phyloP scores from a whole-genome alignment of 352 stramenopile species.

The Peronospora destructor region DNA sequence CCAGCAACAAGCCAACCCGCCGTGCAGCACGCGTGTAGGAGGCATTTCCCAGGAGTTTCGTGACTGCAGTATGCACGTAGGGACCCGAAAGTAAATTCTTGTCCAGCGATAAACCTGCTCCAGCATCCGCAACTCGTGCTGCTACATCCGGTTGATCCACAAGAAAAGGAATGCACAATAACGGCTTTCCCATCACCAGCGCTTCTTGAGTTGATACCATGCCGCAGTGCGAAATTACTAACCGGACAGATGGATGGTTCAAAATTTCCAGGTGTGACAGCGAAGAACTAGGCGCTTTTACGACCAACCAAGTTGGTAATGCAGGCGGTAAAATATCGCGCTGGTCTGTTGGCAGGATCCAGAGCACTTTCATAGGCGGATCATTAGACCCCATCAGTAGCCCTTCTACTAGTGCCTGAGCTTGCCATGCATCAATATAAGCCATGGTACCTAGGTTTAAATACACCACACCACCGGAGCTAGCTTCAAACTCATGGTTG shows the following conservation, averaged over 20 bases:
- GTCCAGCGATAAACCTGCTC: slow-evolving; percentile 59
- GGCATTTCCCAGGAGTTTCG: slow-evolving; percentile 41
- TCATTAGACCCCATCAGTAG: slow-evolving; percentile 39
- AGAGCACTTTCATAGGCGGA: slow-evolving; percentile 54
- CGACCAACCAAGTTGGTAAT: slow-evolving; percentile 48
- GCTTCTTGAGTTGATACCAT: slow-evolving; percentile 81
- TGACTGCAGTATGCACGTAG: slow-evolving; percentile 46
- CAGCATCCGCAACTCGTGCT: slow-evolving; percentile 65
- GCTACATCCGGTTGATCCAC: slow-evolving; percentile 83
- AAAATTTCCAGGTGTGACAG: slow-evolving; percentile 65
- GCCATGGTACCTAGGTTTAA: slow-evolving; percentile 72
- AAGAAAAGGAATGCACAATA: slow-evolving; percentile 86
- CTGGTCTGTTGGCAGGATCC: slow-evolving; percentile 72
- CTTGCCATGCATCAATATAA: slow-evolving; percentile 79
- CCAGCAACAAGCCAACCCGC: slow-evolving; percentile 46
- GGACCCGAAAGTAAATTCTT: slow-evolving; percentile 59
- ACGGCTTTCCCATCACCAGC: slow-evolving; percentile 64
- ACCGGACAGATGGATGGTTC: slow-evolving; percentile 41
- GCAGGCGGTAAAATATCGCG: slow-evolving; percentile 47
- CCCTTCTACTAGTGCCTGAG: slow-evolving; percentile 62
- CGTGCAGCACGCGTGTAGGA: slow-evolving; percentile 40
- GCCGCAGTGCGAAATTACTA: slow-evolving; percentile 85
- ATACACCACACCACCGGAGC: slow-evolving; percentile 44
- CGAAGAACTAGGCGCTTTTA: slow-evolving; percentile 52
- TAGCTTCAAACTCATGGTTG: slow-evolving; percentile 14